Evolutionary conservation across 2,329 filamentous ascomycete genomes (phyloP).

Genomic region (Didymella sp.): DNA sequence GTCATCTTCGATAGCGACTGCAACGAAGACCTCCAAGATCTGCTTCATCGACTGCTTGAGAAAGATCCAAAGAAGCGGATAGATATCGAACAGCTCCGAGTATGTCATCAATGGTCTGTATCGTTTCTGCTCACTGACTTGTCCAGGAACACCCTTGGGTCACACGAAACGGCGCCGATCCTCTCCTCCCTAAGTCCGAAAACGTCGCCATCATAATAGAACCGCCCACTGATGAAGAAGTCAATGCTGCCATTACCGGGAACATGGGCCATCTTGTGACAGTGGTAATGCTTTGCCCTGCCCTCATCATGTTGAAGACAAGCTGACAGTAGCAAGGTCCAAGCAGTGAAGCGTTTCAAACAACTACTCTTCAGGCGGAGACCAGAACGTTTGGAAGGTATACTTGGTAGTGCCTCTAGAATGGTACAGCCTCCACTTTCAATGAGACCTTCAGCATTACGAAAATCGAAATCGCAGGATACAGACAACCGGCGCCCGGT

Average conservation of each 20-base stretch:
- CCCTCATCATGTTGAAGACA: not conserved
- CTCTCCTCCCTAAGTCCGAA: conserved; percentile 79
- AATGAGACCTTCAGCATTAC: conserved; percentile 54
- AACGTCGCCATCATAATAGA: conserved; percentile 84
- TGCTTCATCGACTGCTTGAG: conserved; percentile 77
- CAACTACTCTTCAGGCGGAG: conserved; percentile 67
- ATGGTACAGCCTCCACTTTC: conserved; percentile 65
- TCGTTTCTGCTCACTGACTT: conserved; percentile 18
- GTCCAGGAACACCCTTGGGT: conserved; percentile 89
- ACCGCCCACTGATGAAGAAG: conserved; percentile 85
- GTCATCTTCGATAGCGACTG: conserved; percentile 68
- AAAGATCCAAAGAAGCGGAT: conserved; percentile 87
- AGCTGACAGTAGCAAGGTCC: conserved; percentile 65
- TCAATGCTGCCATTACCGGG: conserved; percentile 87
- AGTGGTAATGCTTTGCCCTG: conserved; percentile 63
- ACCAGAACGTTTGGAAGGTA: conserved; percentile 63
- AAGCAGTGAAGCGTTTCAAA: conserved; percentile 91
- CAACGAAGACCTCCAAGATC: conserved; percentile 72
- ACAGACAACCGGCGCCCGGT: conserved; percentile 58
- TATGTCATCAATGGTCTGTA: conserved; percentile 55
- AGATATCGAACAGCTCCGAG: conserved; percentile 79
- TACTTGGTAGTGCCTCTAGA: conserved; percentile 64
- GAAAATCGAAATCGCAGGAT: conserved; percentile 59
- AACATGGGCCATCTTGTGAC: conserved; percentile 87
- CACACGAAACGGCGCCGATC: conserved; percentile 78